Evolutionary conservation across 1,139 yeast species (phyloP), one percentile per base, ranked within the genome.

Genomic region (Candida frijolesensis): DNA sequence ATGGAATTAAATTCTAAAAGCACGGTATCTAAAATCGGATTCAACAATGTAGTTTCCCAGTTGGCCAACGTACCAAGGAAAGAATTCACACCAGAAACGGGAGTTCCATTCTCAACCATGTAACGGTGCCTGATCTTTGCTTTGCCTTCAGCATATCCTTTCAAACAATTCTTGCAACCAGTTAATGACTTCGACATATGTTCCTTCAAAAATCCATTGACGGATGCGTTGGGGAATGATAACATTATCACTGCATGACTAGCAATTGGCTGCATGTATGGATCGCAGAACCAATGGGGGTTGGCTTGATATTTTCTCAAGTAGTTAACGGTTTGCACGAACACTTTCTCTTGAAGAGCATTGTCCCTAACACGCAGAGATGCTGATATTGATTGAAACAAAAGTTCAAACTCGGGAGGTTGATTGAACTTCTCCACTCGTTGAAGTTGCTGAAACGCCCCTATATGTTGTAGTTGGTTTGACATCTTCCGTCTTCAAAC

Each of bases 281-380:
- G 68, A 61, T 83, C 80, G 65, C 91, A 85, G 61, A 83, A 85
- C 63, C 84, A 67, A 57, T 86, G 90, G 10, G 51, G 57, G 22
- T 59, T 59, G 3, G 55, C 48, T 44, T 58, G 53, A 42, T 63
- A 53, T 12, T 57, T 56, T 12, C 58, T 53, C 45, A 72, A 58
- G 51, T 66, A 72, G 33, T 57, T 57, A 45, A 67, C 57, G 48
- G 71, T 64, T 44, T 57, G 54, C 47, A 58, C 59, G 19, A 71
- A 55, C 8, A 66, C 70, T n/a, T 54, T 52, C 47, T 62, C 68
- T 37, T 71, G 75, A 25, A 58, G 54, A 15, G 56, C 61, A 48
- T 62, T 65, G 42, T 61, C 57, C 1, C 71, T 70, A 3, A 65
- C 66, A 15, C 47, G 53, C 41, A 68, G 67, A 15, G 72, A 63